Conservation (phyloP, 1,139 yeast genomes). For the Geotrichum histeridarum region DNA sequence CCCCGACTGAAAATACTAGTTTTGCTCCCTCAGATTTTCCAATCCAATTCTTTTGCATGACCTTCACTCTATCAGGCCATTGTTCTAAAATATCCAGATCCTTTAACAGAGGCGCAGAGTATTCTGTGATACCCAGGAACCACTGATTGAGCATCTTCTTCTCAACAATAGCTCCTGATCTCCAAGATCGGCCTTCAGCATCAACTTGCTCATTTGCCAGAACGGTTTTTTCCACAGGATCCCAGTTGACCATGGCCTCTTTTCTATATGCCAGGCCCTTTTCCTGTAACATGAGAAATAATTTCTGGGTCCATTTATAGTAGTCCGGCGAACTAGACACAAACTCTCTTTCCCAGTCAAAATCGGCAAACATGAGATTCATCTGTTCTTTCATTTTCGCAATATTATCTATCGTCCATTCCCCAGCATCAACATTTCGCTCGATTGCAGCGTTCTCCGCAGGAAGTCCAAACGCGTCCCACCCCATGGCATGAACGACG, state of each 20-base stretch:
- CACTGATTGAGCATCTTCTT: constrained; percentile 77
- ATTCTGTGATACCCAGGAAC: constrained; percentile 85
- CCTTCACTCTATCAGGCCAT: constrained; percentile 87
- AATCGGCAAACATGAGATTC: constrained; percentile 71
- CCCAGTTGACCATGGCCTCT: constrained; percentile 93
- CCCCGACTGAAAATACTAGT: constrained; percentile 39
- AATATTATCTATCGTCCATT: constrained; percentile 79
- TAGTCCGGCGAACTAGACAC: constrained; percentile 86
- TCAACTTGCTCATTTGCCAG: constrained; percentile 97
- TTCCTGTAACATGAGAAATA: constrained; percentile 66
- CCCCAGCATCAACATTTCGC: constrained; percentile 67
- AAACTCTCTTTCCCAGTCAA: constrained; percentile 90
- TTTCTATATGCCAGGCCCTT: constrained; percentile 79
- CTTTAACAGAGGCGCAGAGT: constrained; percentile 57
- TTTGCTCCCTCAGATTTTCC: constrained; percentile 84
- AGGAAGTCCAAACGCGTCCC: constrained; percentile 98
- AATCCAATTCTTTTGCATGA: constrained; percentile 93
- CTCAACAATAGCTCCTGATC: constrained; percentile 93
- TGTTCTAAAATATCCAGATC: constrained; percentile 57
- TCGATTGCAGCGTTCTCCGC: constrained; percentile 98
- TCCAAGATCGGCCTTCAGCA: constrained; percentile 84
- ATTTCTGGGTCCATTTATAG: constrained; percentile 86
- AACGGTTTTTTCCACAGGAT: constrained; percentile 90
- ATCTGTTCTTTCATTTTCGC: constrained; percentile 78
- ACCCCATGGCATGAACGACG: constrained; percentile 95